A percentile compares a stretch with the other conserved stretches of the same genome.
Conservation (phyloP, 192 early-diverging fungal species). For the Phlyctochytrium arcticum region DNA sequence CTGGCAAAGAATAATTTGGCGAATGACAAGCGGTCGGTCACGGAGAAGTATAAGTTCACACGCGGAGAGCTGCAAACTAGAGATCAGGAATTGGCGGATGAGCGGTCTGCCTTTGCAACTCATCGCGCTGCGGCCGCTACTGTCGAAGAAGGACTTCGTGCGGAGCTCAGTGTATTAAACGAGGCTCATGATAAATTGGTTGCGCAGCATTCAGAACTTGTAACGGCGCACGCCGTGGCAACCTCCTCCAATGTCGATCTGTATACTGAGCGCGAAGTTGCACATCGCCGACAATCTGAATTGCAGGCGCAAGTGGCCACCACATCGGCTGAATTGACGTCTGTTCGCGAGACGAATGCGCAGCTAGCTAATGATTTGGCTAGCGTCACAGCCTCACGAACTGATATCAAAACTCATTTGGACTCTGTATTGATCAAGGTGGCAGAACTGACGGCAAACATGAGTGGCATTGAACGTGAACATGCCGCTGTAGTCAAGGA, state of each 20-base stretch:
- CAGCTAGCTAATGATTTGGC: conserved; percentile 16
- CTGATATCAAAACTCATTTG: conserved; percentile 38
- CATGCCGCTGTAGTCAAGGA: conserved; percentile 27
- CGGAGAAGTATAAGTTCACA: conserved; percentile 42
- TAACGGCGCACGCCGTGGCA: conserved; percentile 25
- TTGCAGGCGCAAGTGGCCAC: conserved; percentile 12
- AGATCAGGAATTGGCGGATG: conserved; percentile 41
- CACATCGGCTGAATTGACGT: background rate
- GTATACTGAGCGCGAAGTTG: conserved; percentile 12
- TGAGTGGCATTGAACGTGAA: conserved; percentile 33
- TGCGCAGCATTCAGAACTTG: conserved; percentile 1
- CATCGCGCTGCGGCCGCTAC: conserved; percentile 18
- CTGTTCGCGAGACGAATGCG: conserved; percentile 8
- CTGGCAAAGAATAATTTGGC: conserved; percentile 38
- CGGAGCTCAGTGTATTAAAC: conserved; percentile 17
- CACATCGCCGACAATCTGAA: conserved; percentile 22
- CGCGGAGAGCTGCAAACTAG: conserved; percentile 35
- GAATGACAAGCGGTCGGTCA: conserved; percentile 45
- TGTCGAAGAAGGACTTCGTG: conserved; percentile 21
- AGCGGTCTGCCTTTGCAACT: conserved; percentile 20
- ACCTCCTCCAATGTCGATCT: conserved; percentile 32
- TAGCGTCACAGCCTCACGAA: conserved; percentile 1
- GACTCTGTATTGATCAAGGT: conserved; percentile 38
- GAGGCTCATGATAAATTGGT: conserved; percentile 25
- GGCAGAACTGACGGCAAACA: conserved; percentile 32